These are phyloP conservation scores for Rhodotorula sp. DNA, from an alignment of 1,284 basidiomycete species.

Conservation along the genomic window DNA sequence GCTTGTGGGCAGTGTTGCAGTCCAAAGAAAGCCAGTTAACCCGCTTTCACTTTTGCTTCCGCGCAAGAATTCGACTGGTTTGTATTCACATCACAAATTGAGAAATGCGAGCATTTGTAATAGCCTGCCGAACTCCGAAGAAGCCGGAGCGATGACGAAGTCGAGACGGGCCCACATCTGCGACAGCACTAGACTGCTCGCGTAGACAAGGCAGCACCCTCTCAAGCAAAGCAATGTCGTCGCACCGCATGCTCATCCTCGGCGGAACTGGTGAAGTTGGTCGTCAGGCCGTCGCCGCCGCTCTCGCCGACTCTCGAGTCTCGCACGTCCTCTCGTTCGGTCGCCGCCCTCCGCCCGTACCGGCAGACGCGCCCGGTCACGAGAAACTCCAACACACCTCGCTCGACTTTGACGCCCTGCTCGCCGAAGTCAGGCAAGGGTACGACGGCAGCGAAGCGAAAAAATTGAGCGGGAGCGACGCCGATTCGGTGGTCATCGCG, in stretches of 20 bases:
- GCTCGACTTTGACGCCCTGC: slow-evolving; percentile 65
- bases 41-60: too few relatives aligned
- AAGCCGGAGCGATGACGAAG: too few relatives aligned
- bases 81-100: too few relatives aligned
- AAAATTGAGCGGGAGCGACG: slow-evolving; percentile 58
- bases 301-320: slow-evolving; percentile 59
- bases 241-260: slow-evolving; percentile 53
- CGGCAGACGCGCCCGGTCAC: slow-evolving; percentile 47
- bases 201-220: background rate
- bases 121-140: too few relatives aligned
- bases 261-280: slow-evolving; percentile 67
- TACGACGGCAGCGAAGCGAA: slow-evolving; percentile 48
- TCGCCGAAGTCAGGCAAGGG: slow-evolving; percentile 5
- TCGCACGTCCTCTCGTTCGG: slow-evolving; percentile 65
- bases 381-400: slow-evolving; percentile 58
- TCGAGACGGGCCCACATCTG: too few relatives aligned
- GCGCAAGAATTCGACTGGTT: too few relatives aligned
- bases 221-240: slow-evolving; percentile 24
- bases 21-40: too few relatives aligned
- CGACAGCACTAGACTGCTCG: background rate
- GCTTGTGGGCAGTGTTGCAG: too few relatives aligned
- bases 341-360: slow-evolving; percentile 56
- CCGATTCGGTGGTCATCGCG: slow-evolving; percentile 64
- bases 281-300: slow-evolving; percentile 58
- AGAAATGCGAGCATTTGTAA: too few relatives aligned